These are phyloP conservation scores for Eutrema salsugineum DNA, from an alignment of 441 rosid species.

Conservation along the genomic window DNA sequence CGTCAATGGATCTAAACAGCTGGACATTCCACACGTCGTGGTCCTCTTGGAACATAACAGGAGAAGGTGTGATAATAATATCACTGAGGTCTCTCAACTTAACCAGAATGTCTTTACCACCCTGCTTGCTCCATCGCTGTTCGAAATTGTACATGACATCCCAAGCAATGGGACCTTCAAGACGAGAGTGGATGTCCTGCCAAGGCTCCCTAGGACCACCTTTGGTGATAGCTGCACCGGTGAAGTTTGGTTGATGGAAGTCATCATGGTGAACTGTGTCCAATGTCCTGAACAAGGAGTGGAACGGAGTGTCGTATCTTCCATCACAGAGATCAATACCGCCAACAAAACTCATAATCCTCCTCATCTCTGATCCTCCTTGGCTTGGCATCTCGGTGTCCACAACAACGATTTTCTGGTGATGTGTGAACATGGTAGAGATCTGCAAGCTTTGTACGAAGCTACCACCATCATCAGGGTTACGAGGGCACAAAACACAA, in stretches of 20 bases:
- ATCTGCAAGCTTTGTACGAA: constrained; percentile 73
- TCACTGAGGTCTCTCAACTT: constrained; percentile 73
- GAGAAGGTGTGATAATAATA: constrained; percentile 86
- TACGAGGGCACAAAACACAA: constrained; percentile 87
- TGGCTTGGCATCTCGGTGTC: constrained; percentile 70
- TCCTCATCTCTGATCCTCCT: constrained; percentile 54
- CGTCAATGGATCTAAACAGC: constrained; percentile 92
- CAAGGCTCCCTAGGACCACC: constrained; percentile 99
- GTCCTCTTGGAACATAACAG: constrained; percentile 79
- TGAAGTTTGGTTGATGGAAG: constrained; percentile 96
- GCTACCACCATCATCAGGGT: constrained; percentile 99
- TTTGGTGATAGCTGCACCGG: constrained; percentile 72
- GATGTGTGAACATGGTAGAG: constrained; percentile 96
- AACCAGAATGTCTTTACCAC: constrained; percentile 81
- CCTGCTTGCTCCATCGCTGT: constrained; percentile 96
- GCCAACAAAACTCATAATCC: constrained; percentile 92
- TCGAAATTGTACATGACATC: constrained; percentile 92
- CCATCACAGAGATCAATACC: constrained; percentile 99
- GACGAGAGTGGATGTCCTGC: constrained; percentile 97
- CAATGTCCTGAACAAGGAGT: constrained; percentile 93
- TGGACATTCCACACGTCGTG: constrained; percentile 91
- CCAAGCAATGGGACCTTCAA: constrained; percentile 99
- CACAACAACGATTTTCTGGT: constrained; percentile 94
- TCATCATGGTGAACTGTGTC: constrained; percentile 96
- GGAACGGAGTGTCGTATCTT: constrained; percentile 89